These are phyloP conservation scores for Parietaria judaica DNA, from an alignment of 306 rosid genomes.

Conservation along the genomic window DNA sequence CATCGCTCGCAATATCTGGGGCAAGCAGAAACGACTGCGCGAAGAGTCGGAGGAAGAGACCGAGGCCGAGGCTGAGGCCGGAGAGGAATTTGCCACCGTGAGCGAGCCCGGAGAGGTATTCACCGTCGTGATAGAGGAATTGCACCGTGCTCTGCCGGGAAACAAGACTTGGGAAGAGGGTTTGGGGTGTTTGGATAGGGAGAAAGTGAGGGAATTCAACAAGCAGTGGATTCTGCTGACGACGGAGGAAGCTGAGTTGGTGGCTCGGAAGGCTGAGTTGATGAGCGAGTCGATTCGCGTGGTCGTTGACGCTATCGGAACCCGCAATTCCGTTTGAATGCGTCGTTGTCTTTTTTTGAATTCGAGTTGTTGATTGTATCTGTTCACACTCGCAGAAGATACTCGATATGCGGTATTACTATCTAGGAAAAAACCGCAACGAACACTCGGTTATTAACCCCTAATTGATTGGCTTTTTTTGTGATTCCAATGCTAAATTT, in stretches of 20 bases:
- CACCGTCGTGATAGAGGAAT: not conserved
- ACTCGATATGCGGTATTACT: too few relatives aligned
- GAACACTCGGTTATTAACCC: too few relatives aligned
- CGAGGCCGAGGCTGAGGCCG: too few relatives aligned
- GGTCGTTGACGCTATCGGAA: not conserved
- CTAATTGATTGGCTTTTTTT: too few relatives aligned
- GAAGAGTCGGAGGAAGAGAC: not conserved
- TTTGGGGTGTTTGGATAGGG: slow-evolving; percentile 13
- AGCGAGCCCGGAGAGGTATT: not conserved
- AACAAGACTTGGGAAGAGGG: slow-evolving; percentile 14
- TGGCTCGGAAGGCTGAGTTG: slow-evolving; percentile 17
- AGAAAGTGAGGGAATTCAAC: slow-evolving; percentile 9
- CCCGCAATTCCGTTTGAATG: too few relatives aligned
- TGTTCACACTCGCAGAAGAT: too few relatives aligned
- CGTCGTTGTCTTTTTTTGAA: too few relatives aligned
- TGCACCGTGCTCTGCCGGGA: not conserved
- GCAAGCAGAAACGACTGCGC: not conserved
- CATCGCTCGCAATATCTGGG: slow-evolving; percentile 27
- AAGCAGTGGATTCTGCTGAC: slow-evolving; percentile 18
- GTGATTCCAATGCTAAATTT: too few relatives aligned
- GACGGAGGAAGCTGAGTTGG: slow-evolving; percentile 20
- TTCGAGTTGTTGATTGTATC: not conserved
- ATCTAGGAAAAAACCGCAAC: too few relatives aligned
- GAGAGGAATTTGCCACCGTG: too few relatives aligned
- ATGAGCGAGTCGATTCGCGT: not conserved